phyloP scores from a whole-genome alignment of 202 grass and related monocot genomes.

The Setaria italica region DNA sequence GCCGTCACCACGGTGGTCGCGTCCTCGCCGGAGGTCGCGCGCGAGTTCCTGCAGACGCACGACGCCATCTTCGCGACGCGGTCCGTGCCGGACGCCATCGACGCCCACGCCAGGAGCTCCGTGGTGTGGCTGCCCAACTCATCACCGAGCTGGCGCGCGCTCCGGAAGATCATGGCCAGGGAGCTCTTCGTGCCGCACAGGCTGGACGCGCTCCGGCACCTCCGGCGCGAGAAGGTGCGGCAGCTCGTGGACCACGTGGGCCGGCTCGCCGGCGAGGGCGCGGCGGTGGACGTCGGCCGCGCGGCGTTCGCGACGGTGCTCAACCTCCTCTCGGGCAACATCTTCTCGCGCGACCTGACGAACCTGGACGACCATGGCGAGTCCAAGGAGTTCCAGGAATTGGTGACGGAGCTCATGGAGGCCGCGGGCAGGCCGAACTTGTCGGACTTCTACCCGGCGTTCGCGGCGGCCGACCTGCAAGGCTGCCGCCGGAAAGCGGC shows the following conservation, averaged over 20 bases:
- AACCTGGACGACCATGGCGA: constrained; percentile 29
- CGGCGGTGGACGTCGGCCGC: constrained; percentile 42
- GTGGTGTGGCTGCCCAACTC: constrained; percentile 34
- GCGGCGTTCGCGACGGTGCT: constrained; percentile 50
- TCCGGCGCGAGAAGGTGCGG: constrained; percentile 53
- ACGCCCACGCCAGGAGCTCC: constrained; percentile 22
- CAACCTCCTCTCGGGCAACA: constrained; percentile 55
- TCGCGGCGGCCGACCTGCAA: constrained; percentile 35
- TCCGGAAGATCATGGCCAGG: constrained; percentile 46
- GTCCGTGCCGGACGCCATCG: constrained; percentile 16
- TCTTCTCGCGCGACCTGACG: constrained; percentile 53
- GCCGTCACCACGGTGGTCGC: constrained; percentile 59
- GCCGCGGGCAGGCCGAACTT: background rate
- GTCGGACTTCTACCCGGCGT: constrained; percentile 37
- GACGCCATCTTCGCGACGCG: constrained; percentile 49
- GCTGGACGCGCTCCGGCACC: constrained; percentile 48
- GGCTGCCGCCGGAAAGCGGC: constrained; percentile 12
- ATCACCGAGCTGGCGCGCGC: constrained; percentile 44
- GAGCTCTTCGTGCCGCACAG: constrained; percentile 59
- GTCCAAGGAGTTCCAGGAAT: constrained; percentile 41
- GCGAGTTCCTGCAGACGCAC: constrained; percentile 55
- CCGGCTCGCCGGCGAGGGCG: background rate
- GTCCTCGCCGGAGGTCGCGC: constrained; percentile 56
- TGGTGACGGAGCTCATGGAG: constrained; percentile 33
- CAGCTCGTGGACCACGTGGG: constrained; percentile 52